Evolutionary conservation across 2,329 filamentous ascomycete genomes (phyloP).

Genomic region (Teratosphaeria destructans): DNA sequence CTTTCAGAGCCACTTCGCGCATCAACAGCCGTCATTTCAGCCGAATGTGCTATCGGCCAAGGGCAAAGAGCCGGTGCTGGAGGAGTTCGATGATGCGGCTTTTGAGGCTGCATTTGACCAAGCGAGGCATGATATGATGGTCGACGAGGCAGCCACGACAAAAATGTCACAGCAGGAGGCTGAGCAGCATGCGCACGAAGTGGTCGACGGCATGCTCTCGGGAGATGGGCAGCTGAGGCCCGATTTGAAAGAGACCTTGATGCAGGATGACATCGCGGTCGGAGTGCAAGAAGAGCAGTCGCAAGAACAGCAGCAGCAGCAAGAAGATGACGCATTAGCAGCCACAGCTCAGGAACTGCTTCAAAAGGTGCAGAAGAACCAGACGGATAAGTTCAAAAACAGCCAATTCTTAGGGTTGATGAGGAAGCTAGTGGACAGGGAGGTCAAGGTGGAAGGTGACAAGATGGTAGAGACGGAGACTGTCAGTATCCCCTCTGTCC

Average conservation of each 20-base stretch:
- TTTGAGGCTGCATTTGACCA: constrained; percentile 46
- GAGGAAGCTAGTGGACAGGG: constrained; percentile 60
- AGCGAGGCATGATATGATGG: constrained; percentile 31
- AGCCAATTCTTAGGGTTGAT: constrained; percentile 69
- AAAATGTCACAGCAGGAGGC: background rate
- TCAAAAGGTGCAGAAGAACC: constrained; percentile 56
- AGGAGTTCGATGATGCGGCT: constrained; percentile 44
- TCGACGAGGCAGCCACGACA: constrained; percentile 5
- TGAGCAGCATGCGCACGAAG: background rate
- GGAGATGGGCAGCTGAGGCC: background rate
- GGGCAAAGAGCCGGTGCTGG: constrained; percentile 26
- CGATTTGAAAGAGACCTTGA: background rate
- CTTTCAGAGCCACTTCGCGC: constrained; percentile 20
- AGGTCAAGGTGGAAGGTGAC: constrained; percentile 64
- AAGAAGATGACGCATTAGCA: constrained; percentile 58
- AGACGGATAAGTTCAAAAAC: constrained; percentile 64
- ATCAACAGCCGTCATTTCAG: constrained; percentile 8
- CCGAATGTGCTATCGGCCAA: constrained; percentile 12
- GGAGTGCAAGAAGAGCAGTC: background rate
- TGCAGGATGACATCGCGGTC: background rate
- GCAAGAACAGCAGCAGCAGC: background rate
- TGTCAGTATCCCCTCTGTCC: constrained; percentile 5
- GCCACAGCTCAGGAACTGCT: constrained; percentile 62
- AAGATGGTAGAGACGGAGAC: constrained; percentile 48
- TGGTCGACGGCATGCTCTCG: background rate